Conservation (phyloP, 371 early-diverging fungal genomes). For the Lichtheimia corymbifera region DNA sequence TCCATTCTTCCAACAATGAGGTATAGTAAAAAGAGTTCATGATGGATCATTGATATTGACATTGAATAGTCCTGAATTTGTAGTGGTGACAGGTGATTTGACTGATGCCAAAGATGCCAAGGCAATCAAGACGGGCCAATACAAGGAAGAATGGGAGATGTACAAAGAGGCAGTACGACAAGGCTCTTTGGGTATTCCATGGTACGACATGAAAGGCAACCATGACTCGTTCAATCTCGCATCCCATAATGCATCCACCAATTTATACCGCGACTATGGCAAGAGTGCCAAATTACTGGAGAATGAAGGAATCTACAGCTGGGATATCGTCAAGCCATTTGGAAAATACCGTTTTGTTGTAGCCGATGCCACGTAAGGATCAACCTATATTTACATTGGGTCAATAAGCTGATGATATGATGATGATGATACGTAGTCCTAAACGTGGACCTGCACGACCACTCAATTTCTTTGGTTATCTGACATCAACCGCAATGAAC, state of each 20-base stretch:
- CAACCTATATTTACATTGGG: background rate
- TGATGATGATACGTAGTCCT: slow-evolving; percentile 46
- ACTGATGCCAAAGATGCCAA: slow-evolving; percentile 84
- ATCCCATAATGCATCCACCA: slow-evolving; percentile 57
- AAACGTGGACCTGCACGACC: slow-evolving; percentile 77
- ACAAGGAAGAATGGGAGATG: slow-evolving; percentile 80
- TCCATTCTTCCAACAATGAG: slow-evolving; percentile 63
- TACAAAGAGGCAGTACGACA: slow-evolving; percentile 66
- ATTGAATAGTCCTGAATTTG: slow-evolving; percentile 50
- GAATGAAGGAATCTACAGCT: slow-evolving; percentile 60
- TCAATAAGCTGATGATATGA: background rate
- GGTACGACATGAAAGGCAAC: slow-evolving; percentile 89
- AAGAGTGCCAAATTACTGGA: slow-evolving; percentile 40
- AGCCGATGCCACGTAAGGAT: slow-evolving; percentile 76
- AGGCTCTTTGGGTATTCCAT: slow-evolving; percentile 35
- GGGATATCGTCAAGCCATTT: slow-evolving; percentile 58
- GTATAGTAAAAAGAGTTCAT: slow-evolving; percentile 13
- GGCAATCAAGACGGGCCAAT: slow-evolving; percentile 70
- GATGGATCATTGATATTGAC: slow-evolving; percentile 1
- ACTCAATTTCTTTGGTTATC: slow-evolving; percentile 88
- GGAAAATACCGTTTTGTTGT: slow-evolving; percentile 84
- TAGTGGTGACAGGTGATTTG: slow-evolving; percentile 79
- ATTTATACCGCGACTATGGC: slow-evolving; percentile 63
- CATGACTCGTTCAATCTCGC: slow-evolving; percentile 85
- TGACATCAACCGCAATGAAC: slow-evolving; percentile 77